Evolutionary conservation across 2,329 filamentous ascomycete genomes (phyloP), one percentile per base, ranked within the genome.

Genomic region (Cladosporium halotolerans): DNA sequence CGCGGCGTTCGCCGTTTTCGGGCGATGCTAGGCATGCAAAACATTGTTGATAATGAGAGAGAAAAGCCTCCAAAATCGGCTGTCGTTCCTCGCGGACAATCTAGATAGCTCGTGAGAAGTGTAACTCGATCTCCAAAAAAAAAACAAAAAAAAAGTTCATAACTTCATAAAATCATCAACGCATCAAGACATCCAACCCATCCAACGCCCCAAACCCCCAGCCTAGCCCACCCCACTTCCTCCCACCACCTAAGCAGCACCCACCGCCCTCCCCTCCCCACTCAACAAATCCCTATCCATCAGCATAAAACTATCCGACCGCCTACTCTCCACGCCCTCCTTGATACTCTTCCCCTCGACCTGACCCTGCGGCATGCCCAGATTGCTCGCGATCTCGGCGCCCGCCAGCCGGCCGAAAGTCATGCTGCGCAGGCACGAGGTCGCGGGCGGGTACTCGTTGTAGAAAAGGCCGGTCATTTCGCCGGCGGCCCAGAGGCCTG

Each of bases 361-460:
- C 16, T 46, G 41, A 14, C 43, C 43, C 34, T 46, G 43, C 36
- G 43, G 43, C 18, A 28, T 44, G 9, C 57, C 56, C 43, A 66
- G 38, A 16, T 60, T 60, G 55, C 63, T 56, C 2, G 63, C 65
- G 54, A 68, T 68, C 33, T 60, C 55, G 4, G 59, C 60, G 2
- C 66, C 67, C 2, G 66, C 66, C 28, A 70, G 51, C 5, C 66
- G 55, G 1, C 66, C 67, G 45, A 67, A 68, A 3, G 66, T 67
- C 57, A 70, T 64, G 13, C 60, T 64, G 3, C 66, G 55, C 39
- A 69, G 49, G 23, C 66, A 66, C 7, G 59, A 63, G 4, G 66
- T 70, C 1, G 65, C 66, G 2, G 67, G 67, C 8, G 66, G 66
- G 51, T 70, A 70, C 52, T 68, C 67, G 48, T 69, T 68, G 53